A percentile compares a stretch with the other conserved stretches of the same genome.
phyloP scores from a whole-genome alignment of 2,329 filamentous ascomycete genomes.

The Fusarium sp. region DNA sequence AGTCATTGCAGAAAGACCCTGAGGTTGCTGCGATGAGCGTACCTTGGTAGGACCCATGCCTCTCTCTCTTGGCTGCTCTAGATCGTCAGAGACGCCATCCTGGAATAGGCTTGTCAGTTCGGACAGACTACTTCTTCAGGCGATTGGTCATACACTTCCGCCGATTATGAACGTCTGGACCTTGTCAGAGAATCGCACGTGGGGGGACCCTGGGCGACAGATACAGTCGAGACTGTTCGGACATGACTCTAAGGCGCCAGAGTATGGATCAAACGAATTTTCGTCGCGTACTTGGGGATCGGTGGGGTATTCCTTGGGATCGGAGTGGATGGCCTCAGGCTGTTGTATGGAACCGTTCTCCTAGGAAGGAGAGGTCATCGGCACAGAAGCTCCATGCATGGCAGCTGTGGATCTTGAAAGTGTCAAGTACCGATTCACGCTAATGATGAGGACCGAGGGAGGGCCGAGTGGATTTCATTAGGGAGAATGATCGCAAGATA shows the following conservation, averaged over 20 bases:
- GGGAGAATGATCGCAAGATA: neutral
- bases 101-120: neutral
- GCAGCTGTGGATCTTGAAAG: neutral
- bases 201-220: neutral
- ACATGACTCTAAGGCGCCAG: neutral
- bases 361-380: neutral
- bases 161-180: conserved; percentile 3
- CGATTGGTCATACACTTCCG: neutral
- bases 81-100: conserved; percentile 3
- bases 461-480: neutral
- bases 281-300: neutral
- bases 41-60: neutral
- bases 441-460: neutral
- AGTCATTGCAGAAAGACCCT: neutral
- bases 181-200: conserved; percentile 7
- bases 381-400: neutral
- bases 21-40: neutral
- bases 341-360: neutral
- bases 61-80: neutral
- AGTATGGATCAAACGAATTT: neutral
- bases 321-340: neutral
- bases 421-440: neutral
- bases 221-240: neutral
- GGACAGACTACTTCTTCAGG: neutral
- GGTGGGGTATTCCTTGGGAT: neutral